These are phyloP conservation scores for Eutypella sp. DNA, from an alignment of 2,329 filamentous ascomycete genomes.

Conservation along the genomic window DNA sequence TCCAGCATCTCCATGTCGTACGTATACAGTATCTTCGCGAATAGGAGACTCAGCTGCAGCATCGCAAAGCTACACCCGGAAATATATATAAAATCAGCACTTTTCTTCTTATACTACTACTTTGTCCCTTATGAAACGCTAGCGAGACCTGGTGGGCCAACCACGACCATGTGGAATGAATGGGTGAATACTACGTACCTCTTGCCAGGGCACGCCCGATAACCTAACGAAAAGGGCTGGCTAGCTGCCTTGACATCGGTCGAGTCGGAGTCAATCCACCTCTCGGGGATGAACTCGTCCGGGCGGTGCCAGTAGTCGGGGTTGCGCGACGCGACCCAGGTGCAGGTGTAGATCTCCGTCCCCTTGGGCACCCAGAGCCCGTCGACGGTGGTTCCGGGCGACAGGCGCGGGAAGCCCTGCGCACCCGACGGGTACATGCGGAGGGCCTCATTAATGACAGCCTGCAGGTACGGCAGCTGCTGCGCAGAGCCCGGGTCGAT, in stretches of 20 bases:
- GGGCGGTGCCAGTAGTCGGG: background rate
- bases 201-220: background rate
- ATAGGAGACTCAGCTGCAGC: too few species aligned
- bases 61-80: too few species aligned
- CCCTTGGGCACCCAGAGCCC: background rate
- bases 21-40: too few species aligned
- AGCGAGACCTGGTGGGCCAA: too few species aligned
- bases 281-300: background rate
- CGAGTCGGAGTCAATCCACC: background rate
- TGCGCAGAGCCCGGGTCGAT: background rate
- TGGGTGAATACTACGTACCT: too few species aligned
- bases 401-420: too few species aligned
- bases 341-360: background rate
- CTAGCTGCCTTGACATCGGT: background rate
- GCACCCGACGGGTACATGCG: background rate
- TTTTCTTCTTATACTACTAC: too few species aligned
- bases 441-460: background rate
- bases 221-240: constrained; percentile 38
- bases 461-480: background rate
- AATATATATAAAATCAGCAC: too few species aligned
- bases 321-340: background rate
- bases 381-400: background rate
- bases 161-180: too few species aligned
- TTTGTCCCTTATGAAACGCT: too few species aligned
- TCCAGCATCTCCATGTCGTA: too few species aligned